A percentile compares a stretch with the other conserved stretches of the same genome.
Conservation (phyloP, 202 grass and related monocot species). For the Digitaria exilis region DNA sequence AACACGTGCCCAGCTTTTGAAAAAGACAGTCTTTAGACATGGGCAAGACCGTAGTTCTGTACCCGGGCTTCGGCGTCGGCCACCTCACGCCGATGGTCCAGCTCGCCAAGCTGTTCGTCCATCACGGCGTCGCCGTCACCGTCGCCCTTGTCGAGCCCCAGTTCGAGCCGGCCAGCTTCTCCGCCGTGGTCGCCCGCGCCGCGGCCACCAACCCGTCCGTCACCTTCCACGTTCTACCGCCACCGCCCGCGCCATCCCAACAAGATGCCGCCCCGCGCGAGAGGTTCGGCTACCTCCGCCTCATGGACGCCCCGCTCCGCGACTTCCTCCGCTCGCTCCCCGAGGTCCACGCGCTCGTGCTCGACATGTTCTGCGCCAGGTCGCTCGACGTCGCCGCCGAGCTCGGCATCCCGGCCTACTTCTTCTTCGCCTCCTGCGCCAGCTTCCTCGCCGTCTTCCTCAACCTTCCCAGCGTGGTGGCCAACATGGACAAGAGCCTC, state of each 20-base stretch:
- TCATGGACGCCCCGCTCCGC: slow-evolving; percentile 47
- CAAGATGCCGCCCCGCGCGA: background rate
- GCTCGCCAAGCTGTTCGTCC: slow-evolving; percentile 49
- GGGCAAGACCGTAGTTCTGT: slow-evolving; percentile 54
- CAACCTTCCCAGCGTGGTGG: slow-evolving; percentile 6
- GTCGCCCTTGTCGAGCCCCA: slow-evolving; percentile 30
- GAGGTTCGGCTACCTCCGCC: background rate
- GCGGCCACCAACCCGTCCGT: slow-evolving; percentile 42
- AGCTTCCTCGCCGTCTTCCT: slow-evolving; percentile 47
- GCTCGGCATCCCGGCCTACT: slow-evolving; percentile 54
- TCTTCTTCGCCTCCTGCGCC: slow-evolving; percentile 45
- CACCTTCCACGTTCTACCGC: slow-evolving; percentile 53
- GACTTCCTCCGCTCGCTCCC: slow-evolving; percentile 43
- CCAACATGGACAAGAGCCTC: background rate
- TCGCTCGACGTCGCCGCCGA: slow-evolving; percentile 45
- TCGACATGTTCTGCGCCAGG: slow-evolving; percentile 68
- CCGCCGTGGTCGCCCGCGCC: background rate
- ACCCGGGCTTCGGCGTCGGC: slow-evolving; percentile 48
- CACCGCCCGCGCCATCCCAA: background rate
- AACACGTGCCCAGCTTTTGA: too few relatives aligned
- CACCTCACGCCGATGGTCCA: slow-evolving; percentile 62
- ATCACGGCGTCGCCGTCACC: slow-evolving; percentile 42
- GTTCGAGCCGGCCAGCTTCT: background rate
- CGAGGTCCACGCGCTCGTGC: slow-evolving; percentile 44
- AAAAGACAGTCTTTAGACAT: slow-evolving; percentile 1